Evolutionary conservation across 75 land plant species (phyloP), one percentile per base, ranked within the genome.

Genomic region (Larix kaempferi): DNA sequence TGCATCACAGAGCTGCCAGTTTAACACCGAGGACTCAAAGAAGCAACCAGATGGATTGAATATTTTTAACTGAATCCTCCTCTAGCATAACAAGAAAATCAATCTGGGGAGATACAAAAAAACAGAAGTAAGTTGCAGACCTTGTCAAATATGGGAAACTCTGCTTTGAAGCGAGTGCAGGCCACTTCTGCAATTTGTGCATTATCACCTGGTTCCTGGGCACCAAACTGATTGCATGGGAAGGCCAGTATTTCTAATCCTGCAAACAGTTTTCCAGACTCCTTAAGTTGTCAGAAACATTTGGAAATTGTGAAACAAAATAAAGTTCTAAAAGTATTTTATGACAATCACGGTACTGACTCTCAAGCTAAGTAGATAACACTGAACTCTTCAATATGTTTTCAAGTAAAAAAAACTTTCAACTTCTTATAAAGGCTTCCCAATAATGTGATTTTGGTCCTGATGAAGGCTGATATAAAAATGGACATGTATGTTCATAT

Each of bases 211-310:
- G 98, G 96, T 78, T 95, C 98, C 80, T 95, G 94, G 35, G 82
- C 85, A 44, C 87, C 91, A 86, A 95, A 95, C 73, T 95, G 98
- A 73, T 95, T 95, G 85, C 97, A 94, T 5, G 98, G 98, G 69
- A 95, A 95, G 29, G 97, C 98, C 37, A 95, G 78, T 14, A 95
- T 89, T 76, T 89, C 93, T 37, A 91, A 82, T 14, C 83, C 93
- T 91, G 85, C 76, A 81, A 62, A 49, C 54, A 49, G 54, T 49
- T 49, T 49, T 1, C 11, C 54, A 49, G 54, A 49, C 11, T 49
- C 54, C 0, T 49, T 49, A 49, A 8, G 1, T 49, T 49, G 54
- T 49, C 12, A 49, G 54, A 49, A 49, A 49, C 8, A 11, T 49
- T 49, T 49, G 10, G 11, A 11, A 49, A 11, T 49, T 49, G 54